phyloP scores from a whole-genome alignment of 306 rosid genomes.

The Cyamopsis tetragonoloba region DNA sequence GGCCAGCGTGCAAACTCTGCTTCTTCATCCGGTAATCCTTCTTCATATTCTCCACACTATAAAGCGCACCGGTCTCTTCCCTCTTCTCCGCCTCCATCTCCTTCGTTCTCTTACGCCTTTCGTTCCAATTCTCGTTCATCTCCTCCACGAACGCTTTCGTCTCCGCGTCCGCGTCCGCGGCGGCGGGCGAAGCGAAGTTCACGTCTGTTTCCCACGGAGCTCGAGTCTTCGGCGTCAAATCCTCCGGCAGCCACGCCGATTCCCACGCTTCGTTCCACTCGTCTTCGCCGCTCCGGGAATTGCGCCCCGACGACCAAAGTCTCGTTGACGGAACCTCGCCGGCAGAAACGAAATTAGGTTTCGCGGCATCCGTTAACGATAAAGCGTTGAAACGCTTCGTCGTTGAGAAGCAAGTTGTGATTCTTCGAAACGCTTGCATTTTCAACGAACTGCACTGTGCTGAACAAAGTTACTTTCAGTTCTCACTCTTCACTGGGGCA shows the following conservation, averaged over 20 bases:
- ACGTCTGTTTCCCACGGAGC: slow-evolving; percentile 87
- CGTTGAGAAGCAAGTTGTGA: slow-evolving; percentile 10
- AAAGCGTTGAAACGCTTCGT: slow-evolving; percentile 22
- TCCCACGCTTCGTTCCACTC: slow-evolving; percentile 98
- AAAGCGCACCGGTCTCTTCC: slow-evolving; percentile 44
- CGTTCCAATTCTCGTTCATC: slow-evolving; percentile 83
- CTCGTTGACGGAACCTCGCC: not conserved
- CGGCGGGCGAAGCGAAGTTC: slow-evolving; percentile 40
- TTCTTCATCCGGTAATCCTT: slow-evolving; percentile 86
- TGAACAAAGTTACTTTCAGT: too few species aligned
- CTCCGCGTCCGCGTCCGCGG: slow-evolving; percentile 49
- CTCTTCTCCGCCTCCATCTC: slow-evolving; percentile 29
- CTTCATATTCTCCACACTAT: slow-evolving; percentile 75
- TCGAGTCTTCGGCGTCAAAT: slow-evolving; percentile 45
- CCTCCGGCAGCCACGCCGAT: slow-evolving; percentile 91
- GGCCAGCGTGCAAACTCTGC: slow-evolving; percentile 80
- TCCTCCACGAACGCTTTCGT: slow-evolving; percentile 87
- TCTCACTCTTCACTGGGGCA: not conserved
- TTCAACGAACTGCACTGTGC: not conserved
- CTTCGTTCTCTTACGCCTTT: slow-evolving; percentile 55
- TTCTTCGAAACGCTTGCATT: slow-evolving; percentile 52
- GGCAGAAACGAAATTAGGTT: not conserved
- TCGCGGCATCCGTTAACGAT: not conserved
- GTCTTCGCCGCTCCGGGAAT: slow-evolving; percentile 50
- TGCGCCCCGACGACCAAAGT: slow-evolving; percentile 18